phyloP scores from a whole-genome alignment of 2,329 filamentous ascomycete species.

The Sclerotinia glacialis region DNA sequence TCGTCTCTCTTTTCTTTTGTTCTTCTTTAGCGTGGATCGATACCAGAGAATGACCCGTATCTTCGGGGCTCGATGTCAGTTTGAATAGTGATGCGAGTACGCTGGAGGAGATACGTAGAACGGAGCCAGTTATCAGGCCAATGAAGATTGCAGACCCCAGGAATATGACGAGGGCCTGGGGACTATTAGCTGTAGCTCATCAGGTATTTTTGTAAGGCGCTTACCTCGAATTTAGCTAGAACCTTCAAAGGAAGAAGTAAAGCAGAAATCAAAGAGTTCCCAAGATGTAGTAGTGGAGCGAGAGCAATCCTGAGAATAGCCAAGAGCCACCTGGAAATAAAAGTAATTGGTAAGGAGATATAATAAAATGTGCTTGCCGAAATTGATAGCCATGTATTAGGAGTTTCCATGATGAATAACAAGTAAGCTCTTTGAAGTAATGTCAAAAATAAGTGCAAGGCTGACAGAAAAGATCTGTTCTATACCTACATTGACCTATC shows the following conservation, averaged over 20 bases:
- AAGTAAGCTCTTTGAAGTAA: background rate
- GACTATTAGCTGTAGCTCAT: conserved; percentile 23
- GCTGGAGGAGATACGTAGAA: conserved; percentile 56
- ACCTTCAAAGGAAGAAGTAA: conserved; percentile 33
- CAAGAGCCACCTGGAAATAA: conserved; percentile 27
- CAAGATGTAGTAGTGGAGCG: conserved; percentile 35
- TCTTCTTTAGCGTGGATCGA: conserved; percentile 32
- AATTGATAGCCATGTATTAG: conserved; percentile 29
- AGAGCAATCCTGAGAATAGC: conserved; percentile 28
- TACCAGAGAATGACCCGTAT: conserved; percentile 29
- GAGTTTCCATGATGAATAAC: conserved; percentile 10
- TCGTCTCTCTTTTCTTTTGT: conserved; percentile 28
- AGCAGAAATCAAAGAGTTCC: conserved; percentile 28
- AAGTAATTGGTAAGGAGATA: conserved; percentile 30
- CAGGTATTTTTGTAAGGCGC: background rate
- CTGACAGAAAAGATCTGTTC: background rate
- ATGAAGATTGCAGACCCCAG: conserved; percentile 65
- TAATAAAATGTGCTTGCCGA: conserved; percentile 30
- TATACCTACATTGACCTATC: background rate
- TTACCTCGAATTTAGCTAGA: conserved; percentile 38
- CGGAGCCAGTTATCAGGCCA: conserved; percentile 61
- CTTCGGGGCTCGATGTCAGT: conserved; percentile 38
- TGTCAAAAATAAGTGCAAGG: background rate
- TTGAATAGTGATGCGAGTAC: conserved; percentile 52
- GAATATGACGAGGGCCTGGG: conserved; percentile 47